Conservation (phyloP, 768 basidiomycete genomes). For the Mycena albidolilacea region DNA sequence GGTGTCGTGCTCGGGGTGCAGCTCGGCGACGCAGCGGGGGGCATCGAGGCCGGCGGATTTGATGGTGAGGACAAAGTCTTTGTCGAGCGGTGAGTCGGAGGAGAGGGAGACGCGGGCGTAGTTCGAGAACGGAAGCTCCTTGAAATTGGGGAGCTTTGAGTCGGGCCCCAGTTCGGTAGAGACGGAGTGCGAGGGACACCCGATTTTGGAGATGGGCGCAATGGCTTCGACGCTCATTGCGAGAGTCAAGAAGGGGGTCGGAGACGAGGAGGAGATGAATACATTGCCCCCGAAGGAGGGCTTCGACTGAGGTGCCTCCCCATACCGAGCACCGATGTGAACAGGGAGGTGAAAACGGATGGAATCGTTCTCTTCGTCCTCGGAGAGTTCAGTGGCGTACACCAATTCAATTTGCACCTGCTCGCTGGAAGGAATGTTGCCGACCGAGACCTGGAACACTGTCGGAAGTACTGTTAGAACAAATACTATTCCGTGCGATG, state of each 20-base stretch:
- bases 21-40: slow-evolving; percentile 60
- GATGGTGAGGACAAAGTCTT: slow-evolving; percentile 60
- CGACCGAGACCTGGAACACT: slow-evolving; percentile 40
- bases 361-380: slow-evolving; percentile 37
- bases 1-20: slow-evolving; percentile 37
- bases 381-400: slow-evolving; percentile 36
- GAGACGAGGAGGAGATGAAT: slow-evolving; percentile 13
- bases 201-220: slow-evolving; percentile 34
- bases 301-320: slow-evolving; percentile 19
- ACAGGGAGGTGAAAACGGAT: slow-evolving; percentile 36
- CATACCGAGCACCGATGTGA: slow-evolving; percentile 37
- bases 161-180: slow-evolving; percentile 38
- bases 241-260: slow-evolving; percentile 20
- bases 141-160: slow-evolving; percentile 35
- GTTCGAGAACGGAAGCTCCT: slow-evolving; percentile 37
- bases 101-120: slow-evolving; percentile 34
- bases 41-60: slow-evolving; percentile 55
- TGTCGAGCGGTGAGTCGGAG: slow-evolving; percentile 41
- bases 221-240: slow-evolving; percentile 30
- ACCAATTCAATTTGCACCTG: slow-evolving; percentile 36
- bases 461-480: neutral
- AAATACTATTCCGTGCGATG: neutral
- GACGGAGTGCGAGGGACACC: slow-evolving; percentile 35
- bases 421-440: slow-evolving; percentile 33
- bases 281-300: neutral